Base-by-base conservation (phyloP, 306 rosid genomes). In the Parietaria judaica region DNA sequence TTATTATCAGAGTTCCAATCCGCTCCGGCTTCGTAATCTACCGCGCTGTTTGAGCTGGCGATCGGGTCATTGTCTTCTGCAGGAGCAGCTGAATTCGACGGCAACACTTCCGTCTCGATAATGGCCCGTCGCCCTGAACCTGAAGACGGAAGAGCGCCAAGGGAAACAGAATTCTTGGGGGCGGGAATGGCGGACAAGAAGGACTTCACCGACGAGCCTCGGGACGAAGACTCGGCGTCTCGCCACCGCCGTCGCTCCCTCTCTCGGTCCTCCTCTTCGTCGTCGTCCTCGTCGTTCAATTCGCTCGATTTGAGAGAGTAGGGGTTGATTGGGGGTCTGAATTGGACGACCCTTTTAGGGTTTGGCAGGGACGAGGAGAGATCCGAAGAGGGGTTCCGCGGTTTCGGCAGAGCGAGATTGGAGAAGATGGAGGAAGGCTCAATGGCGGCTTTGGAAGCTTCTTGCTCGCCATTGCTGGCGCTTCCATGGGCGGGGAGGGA, bases 141-240 rank as follows among this genome's bases (percentile, higher is more conserved):
- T 0, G 83, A 77, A 31, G 79, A 62, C 6, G 82, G 38, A 66
- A 75, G 75, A 67, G 69, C 80, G 8, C 99, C 99, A 64, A 88
- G 75, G 0, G 85, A 80, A 7, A 84, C 54, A 3, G 95, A 49
- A 71, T 84, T 76, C 65, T 55, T 84, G 1, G 99, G 90, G 0
- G 97, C 99, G n/a, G 99, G 96, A 41, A 92, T 79, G 58, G 60
- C 69, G 11, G 90, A 81, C 15, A 88, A 65, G 78, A 87, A 87
- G 37, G 94, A 82, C 71, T 70, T 70, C 23, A 72, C 98, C 0
- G 86, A 73, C 23, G 82, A 46, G 4, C 86, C 47, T 71, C 84
- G 80, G 38, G 70, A 66, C 31, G 64, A 54, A 44, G 80, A 74
- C 10, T 72, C 77, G 9, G 74, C 23, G 2, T 71, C 85, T 36